Conservation (phyloP, 2,329 filamentous ascomycete genomes). For the Gaeumannomyces tritici region DNA sequence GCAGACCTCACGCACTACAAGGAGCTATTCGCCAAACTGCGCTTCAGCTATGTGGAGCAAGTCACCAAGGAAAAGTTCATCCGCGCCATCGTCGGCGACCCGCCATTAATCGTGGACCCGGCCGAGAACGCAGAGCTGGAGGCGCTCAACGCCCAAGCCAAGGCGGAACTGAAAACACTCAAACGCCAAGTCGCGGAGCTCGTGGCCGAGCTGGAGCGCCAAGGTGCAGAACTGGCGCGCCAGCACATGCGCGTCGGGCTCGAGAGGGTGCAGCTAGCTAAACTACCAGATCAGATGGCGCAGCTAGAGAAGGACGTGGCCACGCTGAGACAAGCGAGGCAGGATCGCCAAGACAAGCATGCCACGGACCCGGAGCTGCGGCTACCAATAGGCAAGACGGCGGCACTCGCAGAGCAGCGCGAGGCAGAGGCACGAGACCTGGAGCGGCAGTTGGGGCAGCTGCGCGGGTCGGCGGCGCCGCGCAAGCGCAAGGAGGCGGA, state of each 20-base stretch:
- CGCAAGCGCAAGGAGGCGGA: slow-evolving; percentile 60
- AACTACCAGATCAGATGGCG: slow-evolving; percentile 39
- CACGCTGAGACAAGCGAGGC: slow-evolving; percentile 24
- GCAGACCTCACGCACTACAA: slow-evolving; percentile 86
- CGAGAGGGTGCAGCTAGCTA: slow-evolving; percentile 37
- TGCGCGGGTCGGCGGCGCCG: slow-evolving; percentile 51
- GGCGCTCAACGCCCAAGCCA: slow-evolving; percentile 51
- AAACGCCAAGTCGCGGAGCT: slow-evolving; percentile 71
- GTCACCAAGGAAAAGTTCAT: slow-evolving; percentile 98
- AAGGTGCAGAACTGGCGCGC: slow-evolving; percentile 46
- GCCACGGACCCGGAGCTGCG: slow-evolving; percentile 33
- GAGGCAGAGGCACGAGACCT: slow-evolving; percentile 44
- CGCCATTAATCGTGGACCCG: slow-evolving; percentile 73
- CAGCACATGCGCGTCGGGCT: slow-evolving; percentile 40
- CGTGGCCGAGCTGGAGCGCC: slow-evolving; percentile 61
- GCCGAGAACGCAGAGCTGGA: slow-evolving; percentile 76
- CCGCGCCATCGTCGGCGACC: slow-evolving; percentile 81
- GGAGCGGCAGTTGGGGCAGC: slow-evolving; percentile 53
- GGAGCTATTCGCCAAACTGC: slow-evolving; percentile 90
- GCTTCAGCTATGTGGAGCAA: slow-evolving; percentile 96
- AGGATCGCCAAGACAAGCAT: background rate
- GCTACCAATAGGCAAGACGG: slow-evolving; percentile 48
- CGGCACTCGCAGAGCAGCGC: slow-evolving; percentile 38
- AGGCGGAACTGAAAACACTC: slow-evolving; percentile 66
- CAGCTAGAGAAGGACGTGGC: slow-evolving; percentile 38